These are phyloP conservation scores for Rubia yunnanensis DNA, from an alignment of 257 asterid species.

Conservation along the genomic window DNA sequence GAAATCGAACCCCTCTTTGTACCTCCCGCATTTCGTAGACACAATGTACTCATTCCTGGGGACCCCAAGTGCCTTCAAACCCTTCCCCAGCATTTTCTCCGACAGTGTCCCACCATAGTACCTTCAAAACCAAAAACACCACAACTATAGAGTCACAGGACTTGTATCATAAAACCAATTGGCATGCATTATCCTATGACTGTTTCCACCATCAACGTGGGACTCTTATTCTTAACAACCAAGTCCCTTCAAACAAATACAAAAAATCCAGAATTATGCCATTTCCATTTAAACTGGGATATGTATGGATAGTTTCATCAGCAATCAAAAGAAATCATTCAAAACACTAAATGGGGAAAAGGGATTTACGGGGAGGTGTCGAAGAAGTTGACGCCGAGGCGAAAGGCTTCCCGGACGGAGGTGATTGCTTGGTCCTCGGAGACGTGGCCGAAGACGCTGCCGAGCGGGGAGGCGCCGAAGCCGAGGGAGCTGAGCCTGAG, in stretches of 20 bases:
- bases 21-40: slow-evolving; percentile 94
- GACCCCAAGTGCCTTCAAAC: slow-evolving; percentile 76
- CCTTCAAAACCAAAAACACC: slow-evolving; percentile 24
- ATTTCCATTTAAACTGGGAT: too few relatives aligned
- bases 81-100: slow-evolving; percentile 71
- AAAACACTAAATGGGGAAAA: neutral
- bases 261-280: neutral
- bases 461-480: slow-evolving; percentile 98
- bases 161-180: too few relatives aligned
- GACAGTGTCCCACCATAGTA: slow-evolving; percentile 92
- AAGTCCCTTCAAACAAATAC: too few relatives aligned
- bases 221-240: too few relatives aligned
- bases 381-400: slow-evolving; percentile 84
- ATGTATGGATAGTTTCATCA: neutral
- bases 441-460: slow-evolving; percentile 73
- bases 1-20: slow-evolving; percentile 84
- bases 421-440: slow-evolving; percentile 76
- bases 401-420: slow-evolving; percentile 69
- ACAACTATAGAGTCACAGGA: too few relatives aligned
- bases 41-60: slow-evolving; percentile 79
- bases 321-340: neutral
- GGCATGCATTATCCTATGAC: too few relatives aligned
- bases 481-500: slow-evolving; percentile 75
- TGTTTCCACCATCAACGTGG: too few relatives aligned
- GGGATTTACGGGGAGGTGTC: slow-evolving; percentile 87